Evolutionary conservation across 257 asterid genomes (phyloP), one percentile per base, ranked within the genome.

Genomic region (Solanum paucissectum): DNA sequence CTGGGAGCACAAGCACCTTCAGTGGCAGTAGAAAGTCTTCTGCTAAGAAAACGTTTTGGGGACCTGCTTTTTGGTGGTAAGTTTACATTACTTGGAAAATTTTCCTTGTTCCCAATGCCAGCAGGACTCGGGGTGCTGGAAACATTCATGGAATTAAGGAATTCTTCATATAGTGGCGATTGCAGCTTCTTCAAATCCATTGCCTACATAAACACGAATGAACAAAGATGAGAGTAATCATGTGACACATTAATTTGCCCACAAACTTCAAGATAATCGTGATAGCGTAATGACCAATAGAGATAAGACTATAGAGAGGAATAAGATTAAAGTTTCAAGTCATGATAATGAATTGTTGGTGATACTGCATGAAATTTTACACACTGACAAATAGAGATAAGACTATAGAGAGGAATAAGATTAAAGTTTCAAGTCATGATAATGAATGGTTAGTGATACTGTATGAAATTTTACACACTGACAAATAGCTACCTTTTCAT

Each of bases 1-100:
- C 99, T 95, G 34, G 93, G 88, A 90, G 86, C 93, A 93, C 89
- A 88, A 88, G 90, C 96, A 64, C 86, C 90, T 83, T 94, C 97
- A 88, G 91, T 89, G 86, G 97, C 98, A 88, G 97, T 87, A 86
- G 99, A 97, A 90, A 96, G 87, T 87, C 99, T 92, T 91, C 98
- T 93, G 88, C 91, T 90, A 44, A 88, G 92, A 44, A 93, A 87
- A 83, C 93, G 91, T 83, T 89, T 96, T 2, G 99, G 99, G n/a
- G 99, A 97, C 90, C 89, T 93, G 90, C 98, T 94, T 90, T 95
- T 96, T 32, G 98, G 99, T 36, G 99, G 99, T 87, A 97, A 93
- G 88, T 93, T 94, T 90, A 93, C 79, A 86, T 92, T 96, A 90
- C 89, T 94, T 44, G 95, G 86, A 76, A 94, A 86, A 87, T 97